Evolutionary conservation across 1,284 basidiomycete species (phyloP), one percentile per base, ranked within the genome.

Genomic region (Ustilago hordei): DNA sequence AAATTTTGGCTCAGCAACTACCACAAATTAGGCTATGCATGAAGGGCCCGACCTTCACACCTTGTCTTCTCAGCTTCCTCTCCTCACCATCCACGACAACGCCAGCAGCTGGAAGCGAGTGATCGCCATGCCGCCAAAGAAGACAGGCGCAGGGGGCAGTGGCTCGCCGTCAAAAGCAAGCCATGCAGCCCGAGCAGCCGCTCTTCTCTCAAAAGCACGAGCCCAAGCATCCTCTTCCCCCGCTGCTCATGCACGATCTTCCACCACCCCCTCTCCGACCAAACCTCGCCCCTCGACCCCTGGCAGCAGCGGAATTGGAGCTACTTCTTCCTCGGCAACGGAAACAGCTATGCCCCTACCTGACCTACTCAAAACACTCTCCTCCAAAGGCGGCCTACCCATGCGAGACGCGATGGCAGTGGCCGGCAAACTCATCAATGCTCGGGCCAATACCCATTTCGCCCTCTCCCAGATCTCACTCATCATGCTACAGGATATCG

Each of bases 401-500:
- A 70, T 82, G 72, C 66, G 69, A 23, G 81, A 82, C 19, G 75
- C 81, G 3, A 81, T 82, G 70, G 67, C 75, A 1, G 58, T 82
- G 0, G 76, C 81, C 4, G 81, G 78, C 9, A 81, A 82, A 56
- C 72, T 82, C 41, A 60, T 79, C 69, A 79, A 80, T n/a, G 75
- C 69, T 9, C 53, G 72, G 5, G 65, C 70, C 38, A 79, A 80
- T 48, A 81, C 78, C 0, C 71, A 62, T 0, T 71, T 57, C 2
- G 68, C 71, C 0, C 56, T 82, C 35, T 50, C 65, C 8, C 65
- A 75, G 15, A 60, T 82, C 54, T 78, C 73, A 56, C 60, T 70
- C 34, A 65, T 73, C 19, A 64, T 70, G 55, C 68, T 82, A 17
- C 77, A 81, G 36, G 75, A 78, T 48, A 73, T 75, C 32, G 81